Evolutionary conservation across 495 filamentous ascomycete species (phyloP), one percentile per base, ranked within the genome.

Genomic region (Filosporella fistucella): DNA sequence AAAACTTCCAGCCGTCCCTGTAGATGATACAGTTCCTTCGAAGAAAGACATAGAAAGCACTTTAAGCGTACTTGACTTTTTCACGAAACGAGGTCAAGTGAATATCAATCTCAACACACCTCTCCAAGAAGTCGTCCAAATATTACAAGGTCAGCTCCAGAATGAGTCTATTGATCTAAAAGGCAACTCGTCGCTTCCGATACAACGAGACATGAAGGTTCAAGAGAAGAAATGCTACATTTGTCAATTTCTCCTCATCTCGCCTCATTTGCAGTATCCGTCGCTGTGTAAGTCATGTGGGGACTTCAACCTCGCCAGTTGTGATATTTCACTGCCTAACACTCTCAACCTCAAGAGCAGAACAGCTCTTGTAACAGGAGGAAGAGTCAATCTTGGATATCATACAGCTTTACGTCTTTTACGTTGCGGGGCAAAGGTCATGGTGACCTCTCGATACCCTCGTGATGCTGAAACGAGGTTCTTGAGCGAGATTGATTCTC

Each of bases 281-380:
- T 59, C 63, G 3, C 61, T 74, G 42, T 75, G 71, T 38, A 51
- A 42, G 5, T 59, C 58, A 0, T 75, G 70, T 47, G 71, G 68
- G 11, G 44, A 59, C 29, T 71, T 70, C 56, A 72, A 67, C 32
- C 40, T 67, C 17, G 50, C 57, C 16, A 53, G 52, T 23, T 61
- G 57, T 7, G 29, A 54, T 13, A 47, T 67, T 9, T 70, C 67
- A 6, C 51, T 67, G 20, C 68, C 69, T 1, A 30, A 52, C 2
- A 63, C 57, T 4, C 57, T 74, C 11, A 40, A 61, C 11, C 47
- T 72, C 17, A 20, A 18, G 0, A 53, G 58, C 5, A 63, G 54
- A 38, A 67, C 64, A 0, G 70, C 70, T 5, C 63, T 75, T 8
- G 60, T 75, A 22, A 77, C 74, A 3, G 74, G 74, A 6, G 72